These are phyloP conservation scores for Iberis pinnata DNA, from an alignment of 345 rosid genomes.

Conservation along the genomic window DNA sequence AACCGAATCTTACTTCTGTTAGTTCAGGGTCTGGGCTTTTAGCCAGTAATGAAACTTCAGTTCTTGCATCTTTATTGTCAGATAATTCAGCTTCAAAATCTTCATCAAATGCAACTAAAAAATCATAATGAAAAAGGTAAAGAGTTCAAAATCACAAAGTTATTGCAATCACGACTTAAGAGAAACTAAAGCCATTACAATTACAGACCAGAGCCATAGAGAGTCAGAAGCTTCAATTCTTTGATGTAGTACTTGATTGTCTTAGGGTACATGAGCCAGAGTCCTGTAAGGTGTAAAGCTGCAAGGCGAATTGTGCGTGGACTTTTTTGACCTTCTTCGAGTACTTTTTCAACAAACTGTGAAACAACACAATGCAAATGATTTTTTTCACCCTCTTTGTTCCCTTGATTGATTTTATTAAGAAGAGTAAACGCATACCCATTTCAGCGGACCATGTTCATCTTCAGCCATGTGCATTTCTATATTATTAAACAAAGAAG, in stretches of 20 bases:
- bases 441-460: conserved; percentile 73
- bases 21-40: conserved; percentile 65
- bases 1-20: conserved; percentile 59
- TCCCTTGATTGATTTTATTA: conserved; percentile 2
- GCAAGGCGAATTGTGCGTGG: conserved; percentile 97
- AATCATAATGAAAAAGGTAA: conserved; percentile 7
- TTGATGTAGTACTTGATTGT: conserved; percentile 65
- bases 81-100: conserved; percentile 92
- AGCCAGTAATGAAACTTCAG: conserved; percentile 65
- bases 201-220: conserved; percentile 81
- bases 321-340: conserved; percentile 87
- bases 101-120: conserved; percentile 89
- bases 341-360: conserved; percentile 77
- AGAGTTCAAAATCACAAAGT: conserved; percentile 7
- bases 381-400: conserved; percentile 10
- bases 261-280: conserved; percentile 68
- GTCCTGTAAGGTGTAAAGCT: conserved; percentile 88
- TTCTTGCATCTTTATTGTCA: conserved; percentile 74
- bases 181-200: conserved; percentile 21
- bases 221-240: conserved; percentile 78
- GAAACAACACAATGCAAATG: conserved; percentile 8
- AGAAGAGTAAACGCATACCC: conserved; percentile 48
- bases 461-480: conserved; percentile 56
- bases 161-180: neutral
- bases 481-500: conserved; percentile 55